Conservation (phyloP, 805 yeast genomes). For the Naumovozyma dairenensis region DNA sequence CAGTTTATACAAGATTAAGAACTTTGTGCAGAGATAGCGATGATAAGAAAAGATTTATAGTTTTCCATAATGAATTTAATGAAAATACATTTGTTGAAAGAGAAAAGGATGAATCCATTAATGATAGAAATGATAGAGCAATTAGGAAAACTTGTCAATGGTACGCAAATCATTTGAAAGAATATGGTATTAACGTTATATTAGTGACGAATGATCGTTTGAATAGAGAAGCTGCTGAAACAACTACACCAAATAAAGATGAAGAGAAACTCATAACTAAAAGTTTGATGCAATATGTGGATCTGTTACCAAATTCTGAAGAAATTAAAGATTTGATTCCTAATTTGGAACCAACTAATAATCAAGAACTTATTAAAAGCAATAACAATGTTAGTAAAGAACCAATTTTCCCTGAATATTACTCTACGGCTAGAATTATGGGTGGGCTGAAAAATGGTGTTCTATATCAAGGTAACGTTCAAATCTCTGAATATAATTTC, state of each 20-base stretch:
- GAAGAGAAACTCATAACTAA: slow-evolving; percentile 44
- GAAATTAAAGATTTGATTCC: slow-evolving; percentile 75
- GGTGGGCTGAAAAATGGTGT: slow-evolving; percentile 88
- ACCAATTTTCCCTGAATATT: slow-evolving; percentile 64
- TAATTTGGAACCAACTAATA: slow-evolving; percentile 31
- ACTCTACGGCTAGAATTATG: slow-evolving; percentile 68
- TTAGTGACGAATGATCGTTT: slow-evolving; percentile 71
- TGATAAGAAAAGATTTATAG: slow-evolving; percentile 67
- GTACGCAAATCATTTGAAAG: slow-evolving; percentile 56
- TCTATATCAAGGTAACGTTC: slow-evolving; percentile 73
- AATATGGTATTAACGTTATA: slow-evolving; percentile 36
- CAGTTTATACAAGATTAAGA: slow-evolving; percentile 78
- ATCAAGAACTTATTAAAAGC: slow-evolving; percentile 11
- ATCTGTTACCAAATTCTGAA: slow-evolving; percentile 57
- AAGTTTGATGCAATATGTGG: slow-evolving; percentile 61
- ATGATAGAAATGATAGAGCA: slow-evolving; percentile 88
- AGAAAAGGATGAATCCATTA: slow-evolving; percentile 55
- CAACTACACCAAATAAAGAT: slow-evolving; percentile 4
- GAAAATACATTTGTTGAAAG: slow-evolving; percentile 60
- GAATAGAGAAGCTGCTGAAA: slow-evolving; percentile 46
- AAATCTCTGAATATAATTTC: slow-evolving; percentile 76
- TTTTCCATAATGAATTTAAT: slow-evolving; percentile 88
- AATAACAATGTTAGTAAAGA: slow-evolving; percentile 32
- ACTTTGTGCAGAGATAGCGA: slow-evolving; percentile 50
- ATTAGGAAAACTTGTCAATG: slow-evolving; percentile 67